phyloP scores from a whole-genome alignment of 129 eudicot species.

The Pittosporum tobira region DNA sequence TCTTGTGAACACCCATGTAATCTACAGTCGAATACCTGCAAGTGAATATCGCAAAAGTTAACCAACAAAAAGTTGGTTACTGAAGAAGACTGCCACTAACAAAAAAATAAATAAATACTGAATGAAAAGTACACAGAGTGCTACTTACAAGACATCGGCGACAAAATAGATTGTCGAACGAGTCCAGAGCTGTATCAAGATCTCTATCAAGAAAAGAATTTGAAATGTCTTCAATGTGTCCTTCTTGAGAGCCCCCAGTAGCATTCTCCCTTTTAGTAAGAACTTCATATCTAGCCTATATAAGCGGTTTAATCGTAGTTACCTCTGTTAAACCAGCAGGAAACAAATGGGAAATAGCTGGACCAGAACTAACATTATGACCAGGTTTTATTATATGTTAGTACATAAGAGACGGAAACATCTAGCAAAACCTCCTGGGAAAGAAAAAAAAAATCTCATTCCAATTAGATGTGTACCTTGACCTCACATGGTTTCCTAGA shows the following conservation, averaged over 20 bases:
- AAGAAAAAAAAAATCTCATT: background rate
- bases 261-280: conserved; percentile 41
- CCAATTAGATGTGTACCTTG: conserved; percentile 46
- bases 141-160: conserved; percentile 98
- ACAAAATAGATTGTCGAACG: conserved; percentile 92
- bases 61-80: conserved; percentile 8
- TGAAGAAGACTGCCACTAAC: conserved; percentile 10
- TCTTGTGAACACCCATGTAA: conserved; percentile 98
- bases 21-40: conserved; percentile 94
- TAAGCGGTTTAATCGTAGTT: conserved; percentile 55
- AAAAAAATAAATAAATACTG: conserved; percentile 11
- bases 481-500: conserved; percentile 72
- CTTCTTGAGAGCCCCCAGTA: conserved; percentile 26
- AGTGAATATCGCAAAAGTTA: conserved; percentile 14
- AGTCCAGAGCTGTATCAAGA: conserved; percentile 91
- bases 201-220: conserved; percentile 73
- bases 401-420: background rate
- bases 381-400: conserved; percentile 22
- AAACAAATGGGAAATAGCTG: conserved; percentile 47
- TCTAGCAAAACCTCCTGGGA: conserved; percentile 11
- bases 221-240: conserved; percentile 34
- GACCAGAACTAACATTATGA: conserved; percentile 45
- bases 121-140: conserved; percentile 8
- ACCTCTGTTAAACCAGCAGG: conserved; percentile 51
- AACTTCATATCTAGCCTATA: conserved; percentile 91